Base-by-base conservation (phyloP, 495 filamentous ascomycete genomes). In the Xylaria venustula region DNA sequence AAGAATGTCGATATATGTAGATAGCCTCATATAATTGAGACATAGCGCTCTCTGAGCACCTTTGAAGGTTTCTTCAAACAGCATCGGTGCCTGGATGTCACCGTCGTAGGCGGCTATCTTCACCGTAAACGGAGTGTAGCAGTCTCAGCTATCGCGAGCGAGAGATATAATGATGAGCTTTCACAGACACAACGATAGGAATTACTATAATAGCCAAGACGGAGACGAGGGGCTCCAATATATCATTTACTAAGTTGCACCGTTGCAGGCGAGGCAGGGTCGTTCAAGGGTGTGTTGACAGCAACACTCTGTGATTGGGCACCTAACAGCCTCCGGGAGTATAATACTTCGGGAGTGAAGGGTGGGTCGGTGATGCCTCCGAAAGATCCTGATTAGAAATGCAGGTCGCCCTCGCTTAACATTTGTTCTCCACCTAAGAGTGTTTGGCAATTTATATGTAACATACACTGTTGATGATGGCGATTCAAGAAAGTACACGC, bases 71-170 rank as follows among this genome's bases (percentile, higher is more conserved):
- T 40, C 22, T 26, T 25, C 8, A 46, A 45, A n/a, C n/a, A 14
- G 15, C 20, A 7, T 37, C 34, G 28, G 32, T 60, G 36, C 46
- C 57, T 34, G 36, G 41, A 52, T 60, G 46, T 37, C 25, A 52
- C 57, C 23, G 47, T 60, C n/a, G 48, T 37, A 60, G 37, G 46
- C 56, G 56, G 32, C 25, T 30, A 51, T 47, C 25, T 20, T 44
- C 37, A 44, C 37, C 52, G 19, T 54, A n/a, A 22, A 30, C 37
- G 23, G 37, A n/a, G n/a, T 44, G 37, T 36, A 54, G 14, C 37
- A 36, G 30, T 28, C 14, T 4, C 9, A 22, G 28, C 17, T 57
- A 47, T 36, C 28, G 20, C n/a, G 26, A 47, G 30, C 15, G 8
- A 20, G 54, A 23, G 23, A 28, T 23, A 17, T 15, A 30, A 4